Base-by-base conservation (phyloP, 23 red algal genomes). In the Chondrus crispus region DNA sequence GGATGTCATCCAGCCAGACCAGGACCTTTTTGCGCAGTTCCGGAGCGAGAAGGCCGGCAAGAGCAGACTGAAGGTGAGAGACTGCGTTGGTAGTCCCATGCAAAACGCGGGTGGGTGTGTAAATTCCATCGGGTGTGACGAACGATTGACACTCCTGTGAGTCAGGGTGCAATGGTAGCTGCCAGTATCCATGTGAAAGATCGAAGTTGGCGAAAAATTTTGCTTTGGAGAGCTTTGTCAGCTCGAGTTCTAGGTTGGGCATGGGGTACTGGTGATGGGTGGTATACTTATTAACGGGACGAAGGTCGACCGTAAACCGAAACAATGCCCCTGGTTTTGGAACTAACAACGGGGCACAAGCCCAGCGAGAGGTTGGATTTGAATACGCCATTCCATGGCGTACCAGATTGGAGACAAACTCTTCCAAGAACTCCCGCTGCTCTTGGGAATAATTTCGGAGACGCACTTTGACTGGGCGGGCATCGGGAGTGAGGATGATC, bases 151-250 rank as follows among this genome's bases (percentile, higher is more conserved):
- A 30, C 69, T 79, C 73, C 33, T 80, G 86, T 24, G 86, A 90
- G 35, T 46, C 52, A 24, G 60, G 19, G n/a, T 72, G 18, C 3
- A 62, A 0, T 80, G 19, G 3, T 40, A 90, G 86, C 68, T 79
- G 69, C 86, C 69, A 79, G 35, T 86, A 86, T 7, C 80, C 18
- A 37, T 86, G 82, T 12, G 62, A 57, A 29, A 43, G 40, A 53
- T 62, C 86, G 33, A 90, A 77, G 48, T n/a, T 87, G 20, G 44
- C 86, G 85, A 90, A 90, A 47, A 50, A 90, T 1, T 63, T 78
- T 33, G 86, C 77, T 41, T 10, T 33, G 26, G 63, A 43, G 38
- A 90, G 14, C 49, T 90, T 80, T 29, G 0, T 58, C 49, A 79
- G 53, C 71, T 80, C 86, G 3, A 79, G 66, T 57, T 60, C 86